Evolutionary conservation across 352 stramenopile species (phyloP), one percentile per base, ranked within the genome.

Genomic region (Globisporangium lucens): DNA sequence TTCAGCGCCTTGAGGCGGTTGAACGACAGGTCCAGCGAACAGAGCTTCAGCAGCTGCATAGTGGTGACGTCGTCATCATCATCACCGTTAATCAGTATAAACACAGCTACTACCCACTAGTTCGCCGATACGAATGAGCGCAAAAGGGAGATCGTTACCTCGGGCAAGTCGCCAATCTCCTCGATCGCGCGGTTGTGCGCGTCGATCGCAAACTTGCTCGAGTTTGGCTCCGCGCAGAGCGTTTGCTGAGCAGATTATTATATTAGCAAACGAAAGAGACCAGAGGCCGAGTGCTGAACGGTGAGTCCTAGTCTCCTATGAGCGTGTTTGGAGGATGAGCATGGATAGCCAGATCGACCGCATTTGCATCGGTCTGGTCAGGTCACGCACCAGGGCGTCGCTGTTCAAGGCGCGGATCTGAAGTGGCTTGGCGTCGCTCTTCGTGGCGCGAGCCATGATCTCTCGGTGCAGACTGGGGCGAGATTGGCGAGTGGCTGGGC

Each of bases 131-230:
- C 15, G 12, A 63, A 49, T 13, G 27, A n/a, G 27, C 30, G 9
- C 8, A 43, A 4, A 27, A 2, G 30, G n/a, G 52, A 0, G 4
- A 2, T 22, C 20, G 7, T 41, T 35, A 90, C 86, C 74, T 89
- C 78, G 0, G 82, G 88, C 22, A 94, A 61, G 60, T 94, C 87
- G 15, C 62, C 71, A 35, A 93, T 73, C 67, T 89, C 75, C 24
- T 82, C 56, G 20, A 93, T 79, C 5, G 72, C 78, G 30, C 87
- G 82, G 59, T 93, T 91, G 72, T 94, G 85, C 29, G 82, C 87
- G 58, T 94, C 87, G 57, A 94, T 82, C 9, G 74, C 86, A 67
- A 78, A 94, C 56, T 91, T 91, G 74, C 82, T 94, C 51, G 84
- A 94, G 65, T 93, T 94, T 33, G 85, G 77, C 69, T 94, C 84